A percentile compares a stretch with the other conserved stretches of the same genome.
Evolutionary conservation across 2,329 filamentous ascomycete genomes (phyloP).

Genomic region (Didymella exigua): DNA sequence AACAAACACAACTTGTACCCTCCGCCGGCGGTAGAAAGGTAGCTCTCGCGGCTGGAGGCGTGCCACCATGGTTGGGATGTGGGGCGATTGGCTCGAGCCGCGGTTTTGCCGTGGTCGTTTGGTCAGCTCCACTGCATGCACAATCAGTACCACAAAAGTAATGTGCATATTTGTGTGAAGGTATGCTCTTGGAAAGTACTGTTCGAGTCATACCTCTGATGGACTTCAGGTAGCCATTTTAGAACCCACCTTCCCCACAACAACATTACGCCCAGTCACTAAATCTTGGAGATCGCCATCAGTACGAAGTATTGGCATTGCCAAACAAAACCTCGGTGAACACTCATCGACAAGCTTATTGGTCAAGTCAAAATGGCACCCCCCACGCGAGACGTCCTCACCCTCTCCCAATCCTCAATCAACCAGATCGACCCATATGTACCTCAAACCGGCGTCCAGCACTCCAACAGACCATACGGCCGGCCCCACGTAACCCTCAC

Average conservation of each 20-base stretch:
- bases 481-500: conserved; percentile 68
- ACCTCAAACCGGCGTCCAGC: conserved; percentile 33
- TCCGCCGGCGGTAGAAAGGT: not conserved
- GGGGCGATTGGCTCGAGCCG: conserved; percentile 3
- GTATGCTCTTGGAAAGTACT: not conserved
- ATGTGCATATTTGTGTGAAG: not conserved
- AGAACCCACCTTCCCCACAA: not conserved
- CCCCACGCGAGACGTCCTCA: conserved; percentile 30
- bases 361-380: conserved; percentile 9
- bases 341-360: not conserved
- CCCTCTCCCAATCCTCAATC: conserved; percentile 53
- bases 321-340: not conserved
- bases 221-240: conserved; percentile 5
- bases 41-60: conserved; percentile 7
- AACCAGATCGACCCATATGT: conserved; percentile 60
- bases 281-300: not conserved
- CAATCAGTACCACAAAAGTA: not conserved
- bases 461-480: not conserved
- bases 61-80: conserved; percentile 13
- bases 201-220: not conserved
- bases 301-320: not conserved
- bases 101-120: conserved; percentile 4
- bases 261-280: not conserved
- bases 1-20: not conserved
- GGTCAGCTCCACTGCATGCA: not conserved